Evolutionary conservation across 2,329 filamentous ascomycete species (phyloP), one percentile per base, ranked within the genome.

Genomic region (Pochonia chlamydosporia): DNA sequence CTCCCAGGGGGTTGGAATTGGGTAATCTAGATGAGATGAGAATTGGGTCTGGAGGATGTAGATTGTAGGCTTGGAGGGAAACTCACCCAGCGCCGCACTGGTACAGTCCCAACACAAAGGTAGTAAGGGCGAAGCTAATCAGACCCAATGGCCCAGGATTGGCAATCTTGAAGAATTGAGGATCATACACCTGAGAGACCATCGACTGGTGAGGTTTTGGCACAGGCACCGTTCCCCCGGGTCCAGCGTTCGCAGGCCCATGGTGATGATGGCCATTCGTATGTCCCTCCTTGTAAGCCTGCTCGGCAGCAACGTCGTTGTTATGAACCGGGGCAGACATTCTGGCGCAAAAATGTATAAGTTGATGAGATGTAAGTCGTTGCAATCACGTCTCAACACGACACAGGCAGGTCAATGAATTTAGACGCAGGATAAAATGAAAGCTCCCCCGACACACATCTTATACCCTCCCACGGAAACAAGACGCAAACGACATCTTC

Each of bases 71-170:
- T 16, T 11, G 11, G 25, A 30, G 3, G 5, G 5, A 14, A 11
- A 71, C 72, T 54, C 69, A 80, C 79, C 68, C 68, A 50, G 64
- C 69, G 46, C 69, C 69, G 45, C 68, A 71, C 44, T 71, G 63
- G 51, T 70, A 70, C 2, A 76, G 57, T 23, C 71, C 72, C 30
- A 85, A 70, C 13, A 80, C 71, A 58, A 85, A 83, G 9, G 81
- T 84, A 9, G 82, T 84, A 53, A 82, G 59, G n/a, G 81, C 79
- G 64, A 85, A 85, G 65, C 77, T 79, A 43, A 78, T 74, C 40
- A 82, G 71, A 47, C 79, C 79, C 20, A 82, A 69, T 9, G 79
- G 79, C 49, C 78, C 78, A 40, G 79, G 79, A 61, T 82, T 82
- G 60, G 71, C 79, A 57, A 79, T 70, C 51, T 74, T 76, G 62